A percentile compares a stretch with the other conserved stretches of the same genome.
Conservation (phyloP, 2,329 filamentous ascomycete species). For the Mariannaea elegans region DNA sequence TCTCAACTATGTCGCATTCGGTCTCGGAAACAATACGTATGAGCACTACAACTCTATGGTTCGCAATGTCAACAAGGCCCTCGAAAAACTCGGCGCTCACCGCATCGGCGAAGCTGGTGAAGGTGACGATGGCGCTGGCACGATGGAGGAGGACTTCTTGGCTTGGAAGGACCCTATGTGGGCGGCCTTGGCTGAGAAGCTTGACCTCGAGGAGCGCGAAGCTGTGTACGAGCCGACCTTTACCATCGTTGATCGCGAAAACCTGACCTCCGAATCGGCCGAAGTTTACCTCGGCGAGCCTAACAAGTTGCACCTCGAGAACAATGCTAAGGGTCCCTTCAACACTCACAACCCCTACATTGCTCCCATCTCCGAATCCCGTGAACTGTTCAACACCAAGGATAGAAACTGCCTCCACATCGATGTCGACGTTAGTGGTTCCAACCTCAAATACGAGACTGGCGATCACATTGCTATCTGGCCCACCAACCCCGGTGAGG, state of each 20-base stretch:
- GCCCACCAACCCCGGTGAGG: constrained; percentile 93
- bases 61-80: constrained; percentile 83
- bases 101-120: constrained; percentile 90
- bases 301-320: constrained; percentile 94
- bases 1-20: constrained; percentile 94
- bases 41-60: constrained; percentile 99
- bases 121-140: constrained; percentile 96
- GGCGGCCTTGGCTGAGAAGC: constrained; percentile 80
- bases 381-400: constrained; percentile 87
- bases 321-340: constrained; percentile 84
- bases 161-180: constrained; percentile 99
- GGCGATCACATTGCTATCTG: constrained; percentile 97
- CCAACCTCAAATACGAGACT: constrained; percentile 92
- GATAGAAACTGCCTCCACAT: constrained; percentile 96
- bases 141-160: constrained; percentile 99
- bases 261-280: constrained; percentile 76
- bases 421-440: constrained; percentile 90
- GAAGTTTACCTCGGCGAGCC: constrained; percentile 95
- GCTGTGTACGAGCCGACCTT: constrained; percentile 96
- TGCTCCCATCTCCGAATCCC: constrained; percentile 90
- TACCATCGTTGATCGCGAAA: constrained; percentile 78
- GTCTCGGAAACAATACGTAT: constrained; percentile 98
- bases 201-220: constrained; percentile 94
- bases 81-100: constrained; percentile 83
- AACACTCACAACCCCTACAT: constrained; percentile 98